Percentiles rank a stretch among this genome's conserved stretches.
Evolutionary conservation across 108 stramenopile genomes (phyloP).

Genomic region (Cyclotella baltica): DNA sequence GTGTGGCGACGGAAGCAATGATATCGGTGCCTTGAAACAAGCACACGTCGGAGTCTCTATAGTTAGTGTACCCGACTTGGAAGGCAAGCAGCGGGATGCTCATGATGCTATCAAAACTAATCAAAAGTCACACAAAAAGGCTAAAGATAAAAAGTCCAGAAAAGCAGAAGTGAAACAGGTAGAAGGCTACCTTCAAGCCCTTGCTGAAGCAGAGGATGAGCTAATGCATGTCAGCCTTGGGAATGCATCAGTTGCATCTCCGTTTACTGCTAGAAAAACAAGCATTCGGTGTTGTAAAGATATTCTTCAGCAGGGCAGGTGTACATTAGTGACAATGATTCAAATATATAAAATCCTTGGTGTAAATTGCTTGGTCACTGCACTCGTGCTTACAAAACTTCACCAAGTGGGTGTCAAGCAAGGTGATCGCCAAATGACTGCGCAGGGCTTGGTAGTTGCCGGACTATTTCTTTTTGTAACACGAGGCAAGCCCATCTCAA

Average conservation of each 20-base stretch:
- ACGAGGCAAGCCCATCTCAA: constrained; percentile 87
- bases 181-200: constrained; percentile 61
- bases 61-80: constrained; percentile 91
- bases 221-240: constrained; percentile 83
- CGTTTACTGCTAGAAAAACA: constrained; percentile 93
- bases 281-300: constrained; percentile 85
- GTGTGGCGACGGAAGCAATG: constrained; percentile 99
- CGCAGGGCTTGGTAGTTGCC: constrained; percentile 87
- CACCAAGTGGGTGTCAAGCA: constrained; percentile 96
- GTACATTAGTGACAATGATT: constrained; percentile 93
- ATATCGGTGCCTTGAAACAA: constrained; percentile 95
- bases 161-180: constrained; percentile 35
- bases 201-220: constrained; percentile 85
- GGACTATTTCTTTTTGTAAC: constrained; percentile 93
- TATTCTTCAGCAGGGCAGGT: constrained; percentile 94
- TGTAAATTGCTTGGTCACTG: constrained; percentile 96
- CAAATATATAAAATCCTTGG: constrained; percentile 98
- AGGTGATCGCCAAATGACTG: constrained; percentile 94
- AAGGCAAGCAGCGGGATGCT: constrained; percentile 81
- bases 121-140: constrained; percentile 13
- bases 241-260: constrained; percentile 97
- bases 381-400: constrained; percentile 91
- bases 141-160: constrained; percentile 46
- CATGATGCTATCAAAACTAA: constrained; percentile 10
- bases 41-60: constrained; percentile 98